Base-by-base conservation (phyloP, 108 stramenopile species). In the Nitzschia palea region DNA sequence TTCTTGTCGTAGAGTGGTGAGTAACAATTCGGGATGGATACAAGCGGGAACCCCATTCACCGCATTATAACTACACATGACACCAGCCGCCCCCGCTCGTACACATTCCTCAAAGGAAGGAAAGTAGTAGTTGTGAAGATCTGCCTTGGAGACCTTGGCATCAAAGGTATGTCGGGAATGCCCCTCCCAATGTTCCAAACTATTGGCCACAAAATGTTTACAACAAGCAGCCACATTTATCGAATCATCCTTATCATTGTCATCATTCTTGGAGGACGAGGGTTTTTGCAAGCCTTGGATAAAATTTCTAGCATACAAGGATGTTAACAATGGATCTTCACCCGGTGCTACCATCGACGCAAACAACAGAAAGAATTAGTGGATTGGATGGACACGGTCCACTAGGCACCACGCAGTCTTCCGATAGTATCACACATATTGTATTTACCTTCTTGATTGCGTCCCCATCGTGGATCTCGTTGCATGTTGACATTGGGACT, bases 51-150 rank as follows among this genome's bases (percentile, higher is more conserved):
- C 54, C 3, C 87, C 87, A 74, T 88, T 88, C 26, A 89, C 63
- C n/a, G 84, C 80, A 62, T 93, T 89, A 79, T 93, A 93, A 25
- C 74, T 68, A 56, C 91, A 89, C 91, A 93, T 89, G 58, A 86
- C 59, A 27, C 83, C 73, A 3, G 70, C 66, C 5, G 68, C 81
- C 2, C 69, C 78, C 4, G 68, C 64, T 52, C 70, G 37, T 44
- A 81, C 74, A 45, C 90, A 91, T 34, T 73, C 78, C 35, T 83
- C 53, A 55, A 91, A 91, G 1, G 85, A 66, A n/a, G 77, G 77
- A 17, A 84, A 51, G 59, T 91, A 87, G 17, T 79, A 84, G 29
- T 86, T 80, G 20, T 73, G 45, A 35, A 86, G 55, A 48, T 91
- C 90, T 15, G 68, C 50, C 3, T 60, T 40, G 15, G 74, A 65